These are phyloP conservation scores for Hylodesmum podocarpum DNA, from an alignment of 306 rosid genomes.

Conservation along the genomic window DNA sequence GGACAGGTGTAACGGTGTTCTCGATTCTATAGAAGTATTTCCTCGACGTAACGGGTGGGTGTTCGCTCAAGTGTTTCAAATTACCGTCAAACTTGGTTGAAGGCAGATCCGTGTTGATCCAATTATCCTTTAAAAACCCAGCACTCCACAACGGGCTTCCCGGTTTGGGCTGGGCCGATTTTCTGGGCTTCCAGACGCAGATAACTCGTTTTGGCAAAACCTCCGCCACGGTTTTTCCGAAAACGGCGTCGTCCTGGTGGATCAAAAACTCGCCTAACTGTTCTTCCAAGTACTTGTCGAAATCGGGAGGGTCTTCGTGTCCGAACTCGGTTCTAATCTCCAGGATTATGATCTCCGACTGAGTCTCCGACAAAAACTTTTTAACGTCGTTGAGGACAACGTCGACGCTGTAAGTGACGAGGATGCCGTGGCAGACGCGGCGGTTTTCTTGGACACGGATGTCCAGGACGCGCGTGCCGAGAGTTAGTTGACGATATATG, in stretches of 20 bases:
- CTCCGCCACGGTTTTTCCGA: constrained; percentile 57
- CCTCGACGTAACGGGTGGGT: constrained; percentile 54
- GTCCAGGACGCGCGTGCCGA: constrained; percentile 63
- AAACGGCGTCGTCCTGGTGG: constrained; percentile 66
- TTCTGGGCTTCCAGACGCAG: constrained; percentile 89
- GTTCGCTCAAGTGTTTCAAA: constrained; percentile 68
- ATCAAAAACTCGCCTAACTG: constrained; percentile 65
- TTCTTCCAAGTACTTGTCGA: constrained; percentile 66
- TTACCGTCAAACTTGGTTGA: constrained; percentile 82
- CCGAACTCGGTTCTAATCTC: constrained; percentile 87
- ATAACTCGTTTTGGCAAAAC: constrained; percentile 68
- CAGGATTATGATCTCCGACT: constrained; percentile 65
- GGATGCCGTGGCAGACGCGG: constrained; percentile 76
- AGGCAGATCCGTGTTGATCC: constrained; percentile 89
- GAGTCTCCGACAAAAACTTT: constrained; percentile 62
- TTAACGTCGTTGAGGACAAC: constrained; percentile 60
- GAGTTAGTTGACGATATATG: constrained; percentile 63
- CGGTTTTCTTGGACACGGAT: constrained; percentile 71
- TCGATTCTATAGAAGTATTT: constrained; percentile 86
- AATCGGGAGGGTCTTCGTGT: constrained; percentile 73
- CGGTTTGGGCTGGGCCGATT: constrained; percentile 54
- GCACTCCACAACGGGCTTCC: constrained; percentile 74
- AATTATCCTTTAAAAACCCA: constrained; percentile 67
- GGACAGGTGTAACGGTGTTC: constrained; percentile 83
- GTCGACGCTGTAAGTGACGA: constrained; percentile 60